Percentiles rank a stretch among this genome's conserved stretches.
phyloP scores from a whole-genome alignment of 164 flowering plant genomes.

The Protea cynaroides region DNA sequence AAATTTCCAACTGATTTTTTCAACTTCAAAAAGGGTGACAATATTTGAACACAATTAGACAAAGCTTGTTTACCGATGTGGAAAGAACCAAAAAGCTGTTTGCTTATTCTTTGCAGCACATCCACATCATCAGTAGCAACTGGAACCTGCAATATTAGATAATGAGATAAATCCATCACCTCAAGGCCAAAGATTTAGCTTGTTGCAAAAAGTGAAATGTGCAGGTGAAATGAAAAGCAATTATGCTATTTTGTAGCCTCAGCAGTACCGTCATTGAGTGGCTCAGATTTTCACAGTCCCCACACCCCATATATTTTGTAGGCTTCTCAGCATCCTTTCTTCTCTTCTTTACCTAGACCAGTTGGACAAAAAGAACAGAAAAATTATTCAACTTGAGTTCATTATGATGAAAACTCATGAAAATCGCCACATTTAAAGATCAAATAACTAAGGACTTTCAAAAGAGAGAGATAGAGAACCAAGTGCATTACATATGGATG shows the following conservation, averaged over 20 bases:
- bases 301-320: conserved; percentile 84
- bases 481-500: neutral
- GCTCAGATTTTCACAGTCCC: conserved; percentile 92
- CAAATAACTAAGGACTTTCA: neutral
- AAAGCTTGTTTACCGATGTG: conserved; percentile 42
- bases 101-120: conserved; percentile 72
- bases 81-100: conserved; percentile 73
- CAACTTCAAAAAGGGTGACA: neutral
- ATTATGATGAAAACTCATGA: neutral
- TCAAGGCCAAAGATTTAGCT: neutral
- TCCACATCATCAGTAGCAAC: conserved; percentile 76
- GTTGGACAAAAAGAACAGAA: conserved; percentile 3
- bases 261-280: conserved; percentile 68
- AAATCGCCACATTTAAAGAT: neutral
- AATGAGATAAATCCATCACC: neutral
- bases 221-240: neutral
- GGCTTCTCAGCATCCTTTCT: conserved; percentile 85
- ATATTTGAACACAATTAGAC: neutral
- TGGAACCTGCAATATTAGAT: conserved; percentile 53
- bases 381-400: neutral
- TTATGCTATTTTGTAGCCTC: neutral
- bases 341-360: conserved; percentile 68
- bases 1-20: no score
- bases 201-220: neutral
- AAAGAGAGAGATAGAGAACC: neutral